Base-by-base conservation (phyloP, 129 eudicot genomes). In the Flaveria linearis region DNA sequence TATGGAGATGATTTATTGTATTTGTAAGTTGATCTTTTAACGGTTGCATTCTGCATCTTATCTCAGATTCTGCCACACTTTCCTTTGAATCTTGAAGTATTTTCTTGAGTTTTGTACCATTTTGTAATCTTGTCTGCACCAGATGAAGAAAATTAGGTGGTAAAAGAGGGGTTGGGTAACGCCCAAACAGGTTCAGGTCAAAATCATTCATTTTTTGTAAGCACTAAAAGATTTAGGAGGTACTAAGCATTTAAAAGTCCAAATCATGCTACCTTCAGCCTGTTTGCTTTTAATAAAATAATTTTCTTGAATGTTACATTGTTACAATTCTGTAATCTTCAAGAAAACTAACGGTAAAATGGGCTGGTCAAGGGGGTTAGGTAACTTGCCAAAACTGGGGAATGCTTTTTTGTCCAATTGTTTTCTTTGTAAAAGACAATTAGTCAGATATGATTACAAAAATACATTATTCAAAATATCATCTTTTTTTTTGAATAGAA, bases 31-130 rank as follows among this genome's bases (percentile, higher is more conserved):
- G 94, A 70, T 91, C 97, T 22, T 43, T 88, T 47, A 91, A 75
- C 1, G 88, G 88, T 79, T 91, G 97, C 97, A 88, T 86, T 71
- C 95, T 83, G 69, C 80, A 64, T 83, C 90, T 80, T 22, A 91
- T 84, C 56, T 91, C 92, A 7, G 97, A 82, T 72, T 88, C 97
- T 1, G 73, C 82, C 57, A 81, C 84, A 51, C 81, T 82, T 78
- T 86, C 87, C 83, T 87, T 91, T 5, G 97, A 88, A 69, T 91
- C 97, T 60, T 86, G 92, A 52, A 91, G 87, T 74, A 91, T 91
- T 80, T 91, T 91, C 84, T 91, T 91, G 58, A 91, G 84, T 60
- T 91, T 91, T 46, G 97, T 91, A 60, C 87, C 82, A 50, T 64
- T 85, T 17, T 88, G 95, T 72, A 85, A 81, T 83, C 86, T 86